These are phyloP conservation scores for Zasmidium cellare DNA, from an alignment of 2,329 filamentous ascomycete genomes.

Conservation along the genomic window DNA sequence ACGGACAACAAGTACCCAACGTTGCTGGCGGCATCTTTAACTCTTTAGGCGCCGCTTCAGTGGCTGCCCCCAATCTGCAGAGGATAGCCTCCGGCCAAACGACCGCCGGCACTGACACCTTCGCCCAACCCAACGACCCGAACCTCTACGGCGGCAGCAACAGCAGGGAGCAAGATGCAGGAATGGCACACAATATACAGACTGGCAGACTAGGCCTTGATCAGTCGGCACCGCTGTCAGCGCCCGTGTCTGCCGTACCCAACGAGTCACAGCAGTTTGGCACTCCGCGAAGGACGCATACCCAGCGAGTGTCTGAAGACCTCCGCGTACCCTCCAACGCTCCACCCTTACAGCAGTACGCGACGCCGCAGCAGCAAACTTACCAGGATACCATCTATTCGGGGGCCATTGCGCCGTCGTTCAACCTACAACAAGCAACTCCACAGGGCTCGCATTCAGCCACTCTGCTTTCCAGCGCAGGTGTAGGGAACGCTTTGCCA, in stretches of 20 bases:
- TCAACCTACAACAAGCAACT: conserved; percentile 59
- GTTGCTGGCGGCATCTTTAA: background rate
- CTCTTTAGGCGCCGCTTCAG: background rate
- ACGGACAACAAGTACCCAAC: conserved; percentile 1
- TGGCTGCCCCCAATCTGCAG: background rate
- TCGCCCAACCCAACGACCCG: conserved; percentile 40
- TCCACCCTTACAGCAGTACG: conserved; percentile 36
- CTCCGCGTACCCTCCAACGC: conserved; percentile 50
- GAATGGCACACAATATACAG: conserved; percentile 21
- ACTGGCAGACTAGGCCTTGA: conserved; percentile 26
- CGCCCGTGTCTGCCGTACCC: conserved; percentile 26
- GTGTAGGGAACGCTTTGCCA: conserved; percentile 49
- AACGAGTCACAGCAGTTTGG: conserved; percentile 52
- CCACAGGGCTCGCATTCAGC: conserved; percentile 31
- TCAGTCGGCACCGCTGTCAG: conserved; percentile 17
- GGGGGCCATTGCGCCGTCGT: conserved; percentile 50
- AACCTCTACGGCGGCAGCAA: conserved; percentile 26
- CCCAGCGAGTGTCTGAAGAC: conserved; percentile 55
- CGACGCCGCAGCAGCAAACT: conserved; percentile 44
- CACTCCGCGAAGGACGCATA: conserved; percentile 49
- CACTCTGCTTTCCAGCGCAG: conserved; percentile 27
- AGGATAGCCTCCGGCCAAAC: conserved; percentile 36
- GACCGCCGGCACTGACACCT: conserved; percentile 45
- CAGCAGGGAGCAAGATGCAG: conserved; percentile 1
- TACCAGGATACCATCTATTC: conserved; percentile 53